Base-by-base conservation (phyloP, 2,329 filamentous ascomycete species). In the Fusarium nematophilum region DNA sequence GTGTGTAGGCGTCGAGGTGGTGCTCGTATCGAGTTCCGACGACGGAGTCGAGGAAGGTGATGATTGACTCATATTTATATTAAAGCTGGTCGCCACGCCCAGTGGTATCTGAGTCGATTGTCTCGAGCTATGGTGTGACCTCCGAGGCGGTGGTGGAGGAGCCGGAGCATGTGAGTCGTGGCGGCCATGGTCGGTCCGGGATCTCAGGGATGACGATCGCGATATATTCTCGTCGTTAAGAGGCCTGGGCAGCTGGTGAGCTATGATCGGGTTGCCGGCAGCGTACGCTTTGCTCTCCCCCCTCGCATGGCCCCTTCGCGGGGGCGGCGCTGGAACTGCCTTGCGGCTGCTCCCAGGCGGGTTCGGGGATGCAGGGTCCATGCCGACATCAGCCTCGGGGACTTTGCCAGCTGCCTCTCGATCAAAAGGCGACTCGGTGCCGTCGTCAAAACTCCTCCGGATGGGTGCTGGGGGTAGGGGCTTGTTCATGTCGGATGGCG, bases 381-480 rank as follows among this genome's bases (percentile, higher is more conserved):
- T 50, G 73, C 52, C 48, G 73, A 59, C 53, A 74, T 69, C 62
- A 30, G 67, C 70, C 54, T 83, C 83, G 5, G 82, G 81, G 5
- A 79, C 67, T 62, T 83, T 85, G 27, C 81, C 82, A 13, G 79
- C 82, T 29, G 81, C 76, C 67, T 86, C 83, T 33, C 76, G 79
- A 58, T 86, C 83, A 56, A 85, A 84, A 15, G 82, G 74, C 29
- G 81, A 83, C 53, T 85, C 81, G 15, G 72, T 66, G 29, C 78
- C 79, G 43, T 83, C 80, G 18, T 83, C 79, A n/a, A 73, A 68
- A 58, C 75, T 79, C 30, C 76, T 78, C 29, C 79, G 78, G 9
- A 70, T 65, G 3, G 84, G 84, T 4, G 83, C 78, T 1, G 81
- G 80, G 2, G 88, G 86, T 10, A 89, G 78, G 4, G 87, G 86